Percentiles rank a stretch among this genome's conserved stretches.
Evolutionary conservation across 176 grass and related monocot genomes (phyloP).

Genomic region (Phragmites australis): DNA sequence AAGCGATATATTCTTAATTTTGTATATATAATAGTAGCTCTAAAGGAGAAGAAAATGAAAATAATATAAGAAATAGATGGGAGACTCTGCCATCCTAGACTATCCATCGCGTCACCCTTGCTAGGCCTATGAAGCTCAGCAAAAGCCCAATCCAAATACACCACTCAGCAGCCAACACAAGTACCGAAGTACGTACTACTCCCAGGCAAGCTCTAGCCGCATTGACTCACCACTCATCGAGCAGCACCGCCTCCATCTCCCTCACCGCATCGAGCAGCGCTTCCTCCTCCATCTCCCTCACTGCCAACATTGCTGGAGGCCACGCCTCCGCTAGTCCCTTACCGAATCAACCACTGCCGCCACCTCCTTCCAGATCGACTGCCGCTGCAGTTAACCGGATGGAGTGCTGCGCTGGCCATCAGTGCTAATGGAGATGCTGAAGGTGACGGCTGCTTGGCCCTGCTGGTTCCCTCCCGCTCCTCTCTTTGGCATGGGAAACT

Average conservation of each 20-base stretch:
- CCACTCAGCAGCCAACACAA: background rate
- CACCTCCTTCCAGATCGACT: background rate
- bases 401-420: background rate
- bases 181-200: no score
- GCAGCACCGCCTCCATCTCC: background rate
- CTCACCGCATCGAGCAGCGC: background rate
- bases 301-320: background rate
- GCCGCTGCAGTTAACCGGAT: background rate
- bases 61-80: background rate
- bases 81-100: background rate
- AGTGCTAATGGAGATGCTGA: background rate
- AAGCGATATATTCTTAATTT: background rate
- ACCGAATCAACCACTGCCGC: background rate
- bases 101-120: background rate
- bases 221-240: background rate
- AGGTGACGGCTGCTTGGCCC: no score
- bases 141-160: background rate
- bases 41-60: background rate
- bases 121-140: background rate
- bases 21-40: background rate
- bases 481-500: background rate
- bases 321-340: background rate
- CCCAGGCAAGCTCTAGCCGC: background rate
- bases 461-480: background rate
- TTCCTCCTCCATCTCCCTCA: background rate